These are phyloP conservation scores for Podospora bellae-mahoneyi DNA, from an alignment of 495 filamentous ascomycete genomes.

Conservation along the genomic window DNA sequence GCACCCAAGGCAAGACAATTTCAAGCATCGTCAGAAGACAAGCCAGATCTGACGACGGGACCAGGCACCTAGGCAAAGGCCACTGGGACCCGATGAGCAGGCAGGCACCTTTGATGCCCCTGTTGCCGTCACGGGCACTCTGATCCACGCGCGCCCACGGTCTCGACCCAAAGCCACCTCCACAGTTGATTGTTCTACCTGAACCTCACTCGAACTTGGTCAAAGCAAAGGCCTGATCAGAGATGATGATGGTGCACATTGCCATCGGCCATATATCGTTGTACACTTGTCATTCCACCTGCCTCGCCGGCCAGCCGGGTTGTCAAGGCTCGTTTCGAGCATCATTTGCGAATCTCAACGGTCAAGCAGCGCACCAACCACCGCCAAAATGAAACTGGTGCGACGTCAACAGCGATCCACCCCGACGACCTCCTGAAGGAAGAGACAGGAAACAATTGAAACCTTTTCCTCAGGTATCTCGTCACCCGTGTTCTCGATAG, in stretches of 20 bases:
- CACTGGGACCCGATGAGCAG: not conserved
- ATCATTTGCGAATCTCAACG: conserved; percentile 6
- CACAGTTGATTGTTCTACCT: not conserved
- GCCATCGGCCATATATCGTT: not conserved
- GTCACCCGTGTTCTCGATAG: not conserved
- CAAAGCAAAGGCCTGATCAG: not conserved
- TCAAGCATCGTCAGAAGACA: not conserved
- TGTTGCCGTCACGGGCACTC: not conserved
- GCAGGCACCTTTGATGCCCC: not conserved
- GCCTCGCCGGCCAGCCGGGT: not conserved
- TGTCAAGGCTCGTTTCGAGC: conserved; percentile 1
- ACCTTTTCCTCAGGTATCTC: not conserved
- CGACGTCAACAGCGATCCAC: not conserved
- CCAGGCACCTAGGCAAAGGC: not conserved
- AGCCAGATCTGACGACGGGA: not conserved
- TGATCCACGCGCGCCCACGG: not conserved
- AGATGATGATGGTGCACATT: not conserved
- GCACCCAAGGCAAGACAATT: not conserved
- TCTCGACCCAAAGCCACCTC: not conserved
- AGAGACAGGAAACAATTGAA: conserved; percentile 9
- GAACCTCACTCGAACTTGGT: not conserved
- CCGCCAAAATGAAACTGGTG: conserved; percentile 4
- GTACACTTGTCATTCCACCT: not conserved
- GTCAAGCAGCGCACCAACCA: not conserved
- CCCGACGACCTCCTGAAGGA: not conserved